Evolutionary conservation across 805 yeast species (phyloP).

Genomic region (Wickerhamiella domercqiae): DNA sequence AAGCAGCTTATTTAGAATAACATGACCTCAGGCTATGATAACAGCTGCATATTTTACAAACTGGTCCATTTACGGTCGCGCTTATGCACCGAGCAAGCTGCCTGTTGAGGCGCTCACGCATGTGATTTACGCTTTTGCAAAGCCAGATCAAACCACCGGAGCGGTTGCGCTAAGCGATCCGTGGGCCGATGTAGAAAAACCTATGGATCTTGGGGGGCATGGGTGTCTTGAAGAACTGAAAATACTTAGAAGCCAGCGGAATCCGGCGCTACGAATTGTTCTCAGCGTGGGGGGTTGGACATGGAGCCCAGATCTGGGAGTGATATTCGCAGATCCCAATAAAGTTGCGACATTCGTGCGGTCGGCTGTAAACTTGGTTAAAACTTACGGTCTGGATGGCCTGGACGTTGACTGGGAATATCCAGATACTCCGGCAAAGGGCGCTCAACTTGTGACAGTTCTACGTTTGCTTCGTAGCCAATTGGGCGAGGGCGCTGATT

Average conservation of each 20-base stretch:
- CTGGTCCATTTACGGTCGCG: constrained; percentile 54
- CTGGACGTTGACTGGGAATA: constrained; percentile 93
- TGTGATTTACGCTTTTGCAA: constrained; percentile 63
- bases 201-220: constrained; percentile 16
- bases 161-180: constrained; percentile 39
- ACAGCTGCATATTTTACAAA: constrained; percentile 21
- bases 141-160: constrained; percentile 41
- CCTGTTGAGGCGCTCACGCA: constrained; percentile 46
- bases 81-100: constrained; percentile 45
- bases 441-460: constrained; percentile 30
- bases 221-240: constrained; percentile 41
- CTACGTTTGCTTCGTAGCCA: constrained; percentile 28
- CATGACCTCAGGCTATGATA: constrained; percentile 1
- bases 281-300: constrained; percentile 83
- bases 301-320: constrained; percentile 34
- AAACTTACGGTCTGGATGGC: constrained; percentile 64
- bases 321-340: constrained; percentile 26
- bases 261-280: constrained; percentile 33
- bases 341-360: constrained; percentile 34
- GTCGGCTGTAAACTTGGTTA: constrained; percentile 34
- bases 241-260: constrained; percentile 30
- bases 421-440: constrained; percentile 39
- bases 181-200: constrained; percentile 43
- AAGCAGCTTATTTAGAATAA: too few relatives aligned
- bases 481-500: constrained; percentile 26